Evolutionary conservation across 148 eudicot species (phyloP).

Genomic region (Nyssa sinensis): DNA sequence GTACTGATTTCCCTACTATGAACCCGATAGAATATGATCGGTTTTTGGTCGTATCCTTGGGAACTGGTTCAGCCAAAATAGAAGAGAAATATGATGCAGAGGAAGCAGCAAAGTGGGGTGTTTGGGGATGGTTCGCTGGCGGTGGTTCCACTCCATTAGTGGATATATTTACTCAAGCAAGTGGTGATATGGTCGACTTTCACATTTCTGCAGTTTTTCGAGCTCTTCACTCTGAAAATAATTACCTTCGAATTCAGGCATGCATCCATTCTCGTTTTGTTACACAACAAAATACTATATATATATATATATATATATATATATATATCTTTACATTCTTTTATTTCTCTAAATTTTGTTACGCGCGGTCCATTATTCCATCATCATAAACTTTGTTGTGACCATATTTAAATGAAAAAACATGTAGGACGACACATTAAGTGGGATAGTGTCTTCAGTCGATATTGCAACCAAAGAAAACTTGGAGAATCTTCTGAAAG

Average conservation of each 20-base stretch:
- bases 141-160: conserved; percentile 32
- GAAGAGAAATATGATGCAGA: conserved; percentile 31
- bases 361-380: no score
- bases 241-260: conserved; percentile 48
- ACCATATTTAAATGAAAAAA: not conserved
- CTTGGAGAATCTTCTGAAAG: conserved; percentile 30
- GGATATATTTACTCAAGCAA: conserved; percentile 40
- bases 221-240: conserved; percentile 34
- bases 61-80: conserved; percentile 30
- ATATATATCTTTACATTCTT: no score
- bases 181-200: conserved; percentile 45
- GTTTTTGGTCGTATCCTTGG: conserved; percentile 38
- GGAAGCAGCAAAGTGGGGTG: conserved; percentile 34
- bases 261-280: no score
- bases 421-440: conserved; percentile 40
- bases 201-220: conserved; percentile 29
- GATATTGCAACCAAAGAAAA: conserved; percentile 42
- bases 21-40: conserved; percentile 30
- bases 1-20: conserved; percentile 31
- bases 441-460: conserved; percentile 29
- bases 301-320: no score
- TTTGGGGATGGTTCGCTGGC: conserved; percentile 31
- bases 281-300: no score
- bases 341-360: no score
- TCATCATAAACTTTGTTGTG: not conserved